A percentile compares a stretch with the other conserved stretches of the same genome.
Evolutionary conservation across 2,329 filamentous ascomycete species (phyloP).

Genomic region (Alternaria rosae): DNA sequence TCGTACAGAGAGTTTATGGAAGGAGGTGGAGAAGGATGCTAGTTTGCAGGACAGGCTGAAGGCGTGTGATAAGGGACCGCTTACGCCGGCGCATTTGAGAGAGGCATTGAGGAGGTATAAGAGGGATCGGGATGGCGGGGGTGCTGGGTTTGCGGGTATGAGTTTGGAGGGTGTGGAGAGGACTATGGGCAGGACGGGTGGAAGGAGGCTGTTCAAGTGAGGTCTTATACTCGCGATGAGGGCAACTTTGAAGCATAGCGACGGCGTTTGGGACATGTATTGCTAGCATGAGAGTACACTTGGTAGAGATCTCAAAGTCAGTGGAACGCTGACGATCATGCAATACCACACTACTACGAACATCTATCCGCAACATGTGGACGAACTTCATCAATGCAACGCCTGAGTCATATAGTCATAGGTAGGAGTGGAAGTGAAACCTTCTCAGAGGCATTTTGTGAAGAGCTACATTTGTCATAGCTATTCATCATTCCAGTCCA

Average conservation of each 20-base stretch:
- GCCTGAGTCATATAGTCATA: neutral
- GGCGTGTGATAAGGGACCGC: slow-evolving; percentile 59
- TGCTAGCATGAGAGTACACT: neutral
- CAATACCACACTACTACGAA: neutral
- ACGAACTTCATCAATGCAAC: neutral
- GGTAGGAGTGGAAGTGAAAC: slow-evolving; percentile 24
- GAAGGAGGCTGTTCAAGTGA: slow-evolving; percentile 56
- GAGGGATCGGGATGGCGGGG: slow-evolving; percentile 67
- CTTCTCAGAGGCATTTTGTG: slow-evolving; percentile 34
- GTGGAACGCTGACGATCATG: neutral
- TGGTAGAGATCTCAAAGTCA: neutral
- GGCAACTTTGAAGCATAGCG: slow-evolving; percentile 11
- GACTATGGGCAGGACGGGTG: slow-evolving; percentile 54
- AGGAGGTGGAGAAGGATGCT: slow-evolving; percentile 35
- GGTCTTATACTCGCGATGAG: neutral
- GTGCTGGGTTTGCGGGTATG: slow-evolving; percentile 59
- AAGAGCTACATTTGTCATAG: slow-evolving; percentile 41
- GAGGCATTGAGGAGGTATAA: slow-evolving; percentile 76
- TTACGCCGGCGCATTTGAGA: slow-evolving; percentile 76
- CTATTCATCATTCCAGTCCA: slow-evolving; percentile 31
- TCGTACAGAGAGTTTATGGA: slow-evolving; percentile 34
- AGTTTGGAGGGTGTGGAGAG: slow-evolving; percentile 58
- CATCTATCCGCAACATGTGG: neutral
- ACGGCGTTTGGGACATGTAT: slow-evolving; percentile 15
- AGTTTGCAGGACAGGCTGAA: slow-evolving; percentile 38